Conservation (phyloP, 2,329 filamentous ascomycete genomes). For the Dryadomyces sulphureus region DNA sequence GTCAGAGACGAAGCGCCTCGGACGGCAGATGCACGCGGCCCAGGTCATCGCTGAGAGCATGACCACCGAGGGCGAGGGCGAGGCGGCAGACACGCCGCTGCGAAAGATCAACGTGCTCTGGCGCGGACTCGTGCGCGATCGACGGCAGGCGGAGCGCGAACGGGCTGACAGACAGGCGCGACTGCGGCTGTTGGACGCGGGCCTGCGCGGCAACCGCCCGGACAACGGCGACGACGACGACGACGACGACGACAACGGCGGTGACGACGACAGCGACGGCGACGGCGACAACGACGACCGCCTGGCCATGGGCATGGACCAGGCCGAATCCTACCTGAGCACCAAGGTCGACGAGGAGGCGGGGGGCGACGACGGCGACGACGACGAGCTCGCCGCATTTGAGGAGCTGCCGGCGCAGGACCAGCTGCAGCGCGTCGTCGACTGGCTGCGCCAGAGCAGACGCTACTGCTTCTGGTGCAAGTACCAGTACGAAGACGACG, state of each 20-base stretch:
- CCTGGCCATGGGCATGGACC: constrained; percentile 58
- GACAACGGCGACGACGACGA: too few relatives aligned
- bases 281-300: constrained; percentile 67
- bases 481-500: constrained; percentile 54
- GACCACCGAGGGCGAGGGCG: constrained; percentile 42
- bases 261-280: constrained; percentile 43
- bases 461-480: constrained; percentile 97
- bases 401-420: constrained; percentile 53
- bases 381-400: constrained; percentile 68
- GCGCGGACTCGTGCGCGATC: constrained; percentile 55
- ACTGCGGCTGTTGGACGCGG: constrained; percentile 19
- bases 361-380: constrained; percentile 37
- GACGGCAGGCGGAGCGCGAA: constrained; percentile 57
- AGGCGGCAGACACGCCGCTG: constrained; percentile 11
- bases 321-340: constrained; percentile 28
- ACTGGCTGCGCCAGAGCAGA: constrained; percentile 54
- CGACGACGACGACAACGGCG: too few relatives aligned
- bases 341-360: constrained; percentile 32
- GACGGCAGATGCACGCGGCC: constrained; percentile 58
- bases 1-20: constrained; percentile 50
- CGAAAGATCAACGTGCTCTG: constrained; percentile 55
- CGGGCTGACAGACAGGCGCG: constrained; percentile 49
- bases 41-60: constrained; percentile 74
- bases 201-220: constrained; percentile 1
- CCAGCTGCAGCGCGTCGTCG: constrained; percentile 49